Base-by-base conservation (phyloP, 306 rosid genomes). In the Myrica gale region DNA sequence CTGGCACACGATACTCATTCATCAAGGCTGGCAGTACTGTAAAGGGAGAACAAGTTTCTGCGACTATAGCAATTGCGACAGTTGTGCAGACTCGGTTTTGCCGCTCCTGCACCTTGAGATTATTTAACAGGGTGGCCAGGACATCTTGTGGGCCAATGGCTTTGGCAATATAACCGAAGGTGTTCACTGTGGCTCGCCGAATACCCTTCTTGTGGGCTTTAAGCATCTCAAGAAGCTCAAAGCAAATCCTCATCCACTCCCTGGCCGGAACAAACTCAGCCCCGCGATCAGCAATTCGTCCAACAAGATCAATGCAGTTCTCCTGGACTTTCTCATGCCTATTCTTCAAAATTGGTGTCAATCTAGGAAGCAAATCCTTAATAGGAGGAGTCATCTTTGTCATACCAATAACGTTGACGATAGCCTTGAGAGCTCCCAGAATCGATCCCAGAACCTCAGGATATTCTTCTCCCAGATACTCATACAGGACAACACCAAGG, bases 301-400 rank as follows among this genome's bases (percentile, higher is more conserved):
- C 98, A 1, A 91, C 96, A 74, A 93, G 94, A 62, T 93, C 98
- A 63, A 91, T 93, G 82, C 98, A 93, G 82, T 93, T 93, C 85
- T 93, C 97, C 82, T 93, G 98, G 69, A 93, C 98, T 82, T 93
- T 93, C 77, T 93, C 97, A 26, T 93, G 97, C 85, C 98, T 91
- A 81, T 93, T 93, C 85, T 93, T 93, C 89, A 93, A 84, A 79
- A 93, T 93, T 51, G 98, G 98, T 42, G 98, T 94, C 81, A 94
- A 79, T 67, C 98, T 87, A 39, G 98, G 98, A 75, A 94, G 98
- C 89, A 94, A 74, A 78, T 94, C 97, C 82, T 94, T 94, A 32
- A 94, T 94, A 32, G 98, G 98, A 32, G 98, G 98, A 13, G 98
- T 91, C 98, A 94, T 94, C 96, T 94, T 94, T 2, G 96, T 94